A percentile compares a stretch with the other conserved stretches of the same genome.
Evolutionary conservation across 2,329 filamentous ascomycete species (phyloP).

Genomic region (Pseudopithomyces maydicus): DNA sequence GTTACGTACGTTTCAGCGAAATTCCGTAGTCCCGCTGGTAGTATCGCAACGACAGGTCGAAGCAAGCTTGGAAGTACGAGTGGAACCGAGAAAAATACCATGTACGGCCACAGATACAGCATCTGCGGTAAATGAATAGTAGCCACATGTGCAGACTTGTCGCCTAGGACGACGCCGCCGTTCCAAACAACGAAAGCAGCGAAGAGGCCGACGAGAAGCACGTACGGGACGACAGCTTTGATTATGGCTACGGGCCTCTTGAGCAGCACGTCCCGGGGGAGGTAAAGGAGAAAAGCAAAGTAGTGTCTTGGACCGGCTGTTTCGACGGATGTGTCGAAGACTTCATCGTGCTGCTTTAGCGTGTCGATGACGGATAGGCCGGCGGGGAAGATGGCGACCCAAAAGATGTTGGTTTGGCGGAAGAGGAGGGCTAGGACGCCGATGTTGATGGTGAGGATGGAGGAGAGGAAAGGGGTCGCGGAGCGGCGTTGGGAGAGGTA

Average conservation of each 20-base stretch:
- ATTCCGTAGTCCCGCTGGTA: conserved; percentile 21
- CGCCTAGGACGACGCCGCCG: conserved; percentile 90
- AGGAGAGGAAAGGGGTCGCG: conserved; percentile 19
- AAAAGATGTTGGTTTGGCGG: conserved; percentile 96
- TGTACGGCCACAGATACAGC: conserved; percentile 92
- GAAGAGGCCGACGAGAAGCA: conserved; percentile 71
- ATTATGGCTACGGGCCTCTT: conserved; percentile 49
- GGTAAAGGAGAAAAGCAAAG: conserved; percentile 58
- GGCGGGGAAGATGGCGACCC: conserved; percentile 81
- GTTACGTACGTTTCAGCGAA: conserved; percentile 12
- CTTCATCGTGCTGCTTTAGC: conserved; percentile 22
- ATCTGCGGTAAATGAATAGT: conserved; percentile 89
- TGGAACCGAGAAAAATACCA: conserved; percentile 87
- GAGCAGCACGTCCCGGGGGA: conserved; percentile 62
- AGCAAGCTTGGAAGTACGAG: conserved; percentile 66
- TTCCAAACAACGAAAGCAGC: conserved; percentile 82
- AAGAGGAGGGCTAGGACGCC: conserved; percentile 74
- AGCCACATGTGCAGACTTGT: conserved; percentile 92
- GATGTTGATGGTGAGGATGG: conserved; percentile 48
- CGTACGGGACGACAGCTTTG: conserved; percentile 53
- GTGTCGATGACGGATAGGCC: conserved; percentile 48
- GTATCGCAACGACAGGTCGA: conserved; percentile 33
- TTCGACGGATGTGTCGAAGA: conserved; percentile 29
- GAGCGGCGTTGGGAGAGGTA: conserved; percentile 39
- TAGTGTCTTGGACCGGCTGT: conserved; percentile 32